Evolutionary conservation across 805 yeast species (phyloP).

Genomic region (Ogataea philodendri): DNA sequence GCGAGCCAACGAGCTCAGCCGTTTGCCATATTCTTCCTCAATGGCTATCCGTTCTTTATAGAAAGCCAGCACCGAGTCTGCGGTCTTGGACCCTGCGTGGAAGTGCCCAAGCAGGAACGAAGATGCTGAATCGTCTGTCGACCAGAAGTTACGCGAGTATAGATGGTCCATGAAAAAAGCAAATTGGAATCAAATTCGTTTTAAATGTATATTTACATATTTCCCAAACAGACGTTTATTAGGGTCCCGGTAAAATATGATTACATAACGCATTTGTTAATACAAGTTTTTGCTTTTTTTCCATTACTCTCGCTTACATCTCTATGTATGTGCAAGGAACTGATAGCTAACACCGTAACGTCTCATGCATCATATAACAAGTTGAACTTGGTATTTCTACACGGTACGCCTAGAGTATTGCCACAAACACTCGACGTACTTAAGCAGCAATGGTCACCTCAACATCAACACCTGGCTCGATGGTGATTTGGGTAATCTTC

Average conservation of each 20-base stretch:
- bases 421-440: conserved; percentile 29
- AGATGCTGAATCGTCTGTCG: conserved; percentile 60
- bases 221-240: conserved; percentile 6
- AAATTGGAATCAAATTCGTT: conserved; percentile 7
- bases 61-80: conserved; percentile 47
- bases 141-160: conserved; percentile 41
- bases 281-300: conserved; percentile 2
- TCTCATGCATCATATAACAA: conserved; percentile 36
- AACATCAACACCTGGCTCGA: conserved; percentile 99
- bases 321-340: conserved; percentile 33
- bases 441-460: conserved; percentile 88
- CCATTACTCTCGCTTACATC: conserved; percentile 13
- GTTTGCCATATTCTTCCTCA: conserved; percentile 70
- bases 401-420: conserved; percentile 59
- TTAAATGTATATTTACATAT: conserved; percentile 11
- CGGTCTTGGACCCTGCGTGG: conserved; percentile 57
- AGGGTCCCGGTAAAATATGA: neutral
- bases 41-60: conserved; percentile 57
- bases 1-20: conserved; percentile 49
- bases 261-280: conserved; percentile 4
- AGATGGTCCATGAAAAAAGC: conserved; percentile 14
- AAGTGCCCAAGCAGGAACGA: conserved; percentile 52
- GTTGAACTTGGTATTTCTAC: conserved; percentile 37
- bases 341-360: conserved; percentile 64
- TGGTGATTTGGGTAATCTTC: conserved; percentile 96